Base-by-base conservation (phyloP, 2,329 filamentous ascomycete genomes). In the Talaromyces amestolkiae region DNA sequence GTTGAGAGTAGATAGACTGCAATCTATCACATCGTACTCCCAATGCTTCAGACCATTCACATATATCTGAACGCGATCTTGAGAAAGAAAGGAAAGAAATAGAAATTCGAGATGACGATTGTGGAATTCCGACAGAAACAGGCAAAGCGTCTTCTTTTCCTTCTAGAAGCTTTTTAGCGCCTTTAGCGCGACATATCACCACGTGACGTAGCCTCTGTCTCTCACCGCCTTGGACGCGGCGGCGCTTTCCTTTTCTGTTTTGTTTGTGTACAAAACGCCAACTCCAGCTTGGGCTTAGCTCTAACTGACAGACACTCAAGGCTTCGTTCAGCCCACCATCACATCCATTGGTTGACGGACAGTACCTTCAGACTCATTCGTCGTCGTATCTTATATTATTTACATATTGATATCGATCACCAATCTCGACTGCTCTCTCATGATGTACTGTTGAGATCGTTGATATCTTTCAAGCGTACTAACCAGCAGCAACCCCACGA, bases 301-400 rank as follows among this genome's bases (percentile, higher is more conserved):
- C 31, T 35, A n/a, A 8, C 27, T 5, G 8, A 5, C 35, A 35
- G 31, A 24, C 53, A 15, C 27, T 53, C 49, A 87, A 68, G 86
- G 85, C 77, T 82, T 73, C 70, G 43, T 54, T 67, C 58, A 82
- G 17, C 83, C 82, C 19, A 79, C 49, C 13, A 47, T 37, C 27
- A 47, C 58, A 22, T 37, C 45, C 35, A 79, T 43, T 70, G 73
- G 53, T 81, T 86, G 68, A 79, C 81, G 62, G 72, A 84, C 49
- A 22, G 27, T 61, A 10, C 31, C 37, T 61, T 33, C 47, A 7
- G 27, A 13, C n/a, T 35, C 35, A 11, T 17, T 37, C 31, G 22
- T 17, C 11, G 53, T 56, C 33, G 53, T 37, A 24, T 22, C n/a
- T 19, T 37, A 9, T 5, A 22, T 56, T 56, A n/a, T 56, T 37